A percentile compares a stretch with the other conserved stretches of the same genome.
Conservation (phyloP, 83 land plant species). For the Diphasiastrum complanatum region DNA sequence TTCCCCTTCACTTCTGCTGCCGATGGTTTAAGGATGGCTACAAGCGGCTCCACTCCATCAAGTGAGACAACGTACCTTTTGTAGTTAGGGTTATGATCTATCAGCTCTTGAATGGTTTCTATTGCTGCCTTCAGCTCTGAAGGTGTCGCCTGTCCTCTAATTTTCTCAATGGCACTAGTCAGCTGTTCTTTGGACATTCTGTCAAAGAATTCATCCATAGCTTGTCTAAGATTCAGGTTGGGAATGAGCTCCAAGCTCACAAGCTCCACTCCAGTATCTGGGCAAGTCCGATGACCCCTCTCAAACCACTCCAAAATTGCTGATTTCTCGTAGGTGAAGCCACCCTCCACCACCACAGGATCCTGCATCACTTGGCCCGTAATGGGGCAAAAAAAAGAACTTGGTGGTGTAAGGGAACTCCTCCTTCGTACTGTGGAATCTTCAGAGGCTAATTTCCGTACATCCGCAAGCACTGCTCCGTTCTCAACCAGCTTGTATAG, state of each 20-base stretch:
- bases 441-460: slow-evolving; percentile 13
- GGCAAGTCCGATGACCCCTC: slow-evolving; percentile 24
- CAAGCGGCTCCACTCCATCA: slow-evolving; percentile 28
- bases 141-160: slow-evolving; percentile 3
- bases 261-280: slow-evolving; percentile 21
- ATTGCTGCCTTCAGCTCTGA: slow-evolving; percentile 20
- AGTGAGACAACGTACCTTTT: slow-evolving; percentile 24
- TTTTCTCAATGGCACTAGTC: slow-evolving; percentile 17
- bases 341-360: slow-evolving; percentile 32
- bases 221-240: slow-evolving; percentile 21
- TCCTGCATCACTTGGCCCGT: slow-evolving; percentile 29
- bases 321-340: slow-evolving; percentile 29
- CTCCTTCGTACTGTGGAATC: slow-evolving; percentile 12
- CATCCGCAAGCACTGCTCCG: slow-evolving; percentile 21
- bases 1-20: slow-evolving; percentile 15
- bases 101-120: slow-evolving; percentile 17
- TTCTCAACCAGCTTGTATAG: slow-evolving; percentile 10
- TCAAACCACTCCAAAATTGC: slow-evolving; percentile 32
- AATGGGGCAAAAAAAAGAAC: slow-evolving; percentile 30
- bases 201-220: slow-evolving; percentile 32
- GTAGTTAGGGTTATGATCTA: slow-evolving; percentile 15
- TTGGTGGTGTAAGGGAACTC: slow-evolving; percentile 15
- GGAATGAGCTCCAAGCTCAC: slow-evolving; percentile 24
- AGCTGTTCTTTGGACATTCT: slow-evolving; percentile 17
- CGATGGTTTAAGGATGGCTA: slow-evolving; percentile 22